A percentile compares a stretch with the other conserved stretches of the same genome.
These are phyloP conservation scores for Bipolaris bicolor DNA, from an alignment of 2,329 filamentous ascomycete species.

Conservation along the genomic window DNA sequence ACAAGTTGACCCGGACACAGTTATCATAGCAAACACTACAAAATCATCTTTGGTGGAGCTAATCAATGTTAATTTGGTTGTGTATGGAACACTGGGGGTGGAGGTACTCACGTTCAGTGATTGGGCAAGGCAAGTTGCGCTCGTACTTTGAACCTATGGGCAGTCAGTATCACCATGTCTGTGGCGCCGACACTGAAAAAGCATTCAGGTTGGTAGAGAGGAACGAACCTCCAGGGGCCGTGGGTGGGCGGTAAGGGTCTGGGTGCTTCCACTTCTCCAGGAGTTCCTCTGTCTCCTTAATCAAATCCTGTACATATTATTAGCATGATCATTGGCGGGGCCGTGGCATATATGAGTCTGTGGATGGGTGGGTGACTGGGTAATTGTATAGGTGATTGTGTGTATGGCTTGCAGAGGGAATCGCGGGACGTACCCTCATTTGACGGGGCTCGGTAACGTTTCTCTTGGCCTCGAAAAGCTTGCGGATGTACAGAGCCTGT, in stretches of 20 bases:
- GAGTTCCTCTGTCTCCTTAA: slow-evolving; percentile 86
- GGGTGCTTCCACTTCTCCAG: slow-evolving; percentile 97
- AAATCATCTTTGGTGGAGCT: slow-evolving; percentile 48
- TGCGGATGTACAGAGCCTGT: slow-evolving; percentile 94
- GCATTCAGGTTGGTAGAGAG: slow-evolving; percentile 23
- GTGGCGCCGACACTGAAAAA: slow-evolving; percentile 30
- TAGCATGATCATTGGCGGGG: slow-evolving; percentile 20
- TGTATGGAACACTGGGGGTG: not conserved
- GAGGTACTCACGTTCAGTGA: slow-evolving; percentile 74
- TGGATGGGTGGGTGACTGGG: not conserved
- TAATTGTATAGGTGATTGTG: not conserved
- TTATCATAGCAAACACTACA: slow-evolving; percentile 29
- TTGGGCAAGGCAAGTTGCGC: slow-evolving; percentile 82
- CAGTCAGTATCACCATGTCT: slow-evolving; percentile 27
- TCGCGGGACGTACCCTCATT: slow-evolving; percentile 69
- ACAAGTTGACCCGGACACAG: slow-evolving; percentile 15
- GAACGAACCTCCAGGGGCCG: slow-evolving; percentile 82
- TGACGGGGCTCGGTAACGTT: slow-evolving; percentile 82
- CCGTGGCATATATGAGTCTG: not conserved
- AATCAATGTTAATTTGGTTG: slow-evolving; percentile 20
- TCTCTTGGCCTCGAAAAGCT: slow-evolving; percentile 92
- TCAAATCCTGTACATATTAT: slow-evolving; percentile 66
- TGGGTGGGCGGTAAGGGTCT: slow-evolving; percentile 87
- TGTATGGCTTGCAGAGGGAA: slow-evolving; percentile 1
- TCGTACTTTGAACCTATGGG: slow-evolving; percentile 90